Base-by-base conservation (phyloP, 768 basidiomycete species). In the Clavaria fumosa region DNA sequence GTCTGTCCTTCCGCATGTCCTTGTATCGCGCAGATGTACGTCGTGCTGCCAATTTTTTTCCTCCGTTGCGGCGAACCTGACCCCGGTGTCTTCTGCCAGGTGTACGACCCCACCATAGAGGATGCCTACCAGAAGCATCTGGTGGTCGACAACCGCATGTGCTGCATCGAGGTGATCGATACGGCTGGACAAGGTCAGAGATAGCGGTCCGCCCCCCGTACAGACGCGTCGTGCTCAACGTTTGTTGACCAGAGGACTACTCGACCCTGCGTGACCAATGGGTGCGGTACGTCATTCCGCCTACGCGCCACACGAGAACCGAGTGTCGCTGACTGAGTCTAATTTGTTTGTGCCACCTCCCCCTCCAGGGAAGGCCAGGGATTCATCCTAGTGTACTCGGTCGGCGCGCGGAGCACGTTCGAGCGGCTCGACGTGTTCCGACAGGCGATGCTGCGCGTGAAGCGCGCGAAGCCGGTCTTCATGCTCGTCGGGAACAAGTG, bases 91-190 rank as follows among this genome's bases (percentile, higher is more conserved):
- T 36, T 45, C 33, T 43, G n/a, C 38, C 37, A 93, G 86, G 86
- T 86, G 36, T 96, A 96, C 59, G 90, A 96, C 64, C 90, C 90
- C 40, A 96, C 90, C 49, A 96, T 96, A 73, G 90, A 96, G 62
- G 90, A 95, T 57, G 89, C 89, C 45, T 95, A 96, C 62, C 73
- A 90, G 51, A 93, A 91, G 57, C 88, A 90, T 55, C 71, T 90
- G 49, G 77, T 90, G 40, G 88, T 95, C 45, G 90, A 93, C 59
- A 88, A 89, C 54, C 72, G 78, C 50, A 90, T 90, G 75, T 91
- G 88, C 61, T 82, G 90, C 56, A 75, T 96, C 46, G 90, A 96
- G 58, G 86, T 96, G 45, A 84, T 96, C 56, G 90, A 96, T 61
- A 95, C 91, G 49, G 91, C 91, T 35, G 90, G 90, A 21, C 90